Evolutionary conservation across 352 stramenopile genomes (phyloP), one percentile per base, ranked within the genome.

Genomic region (Pythium vanterpoolii): DNA sequence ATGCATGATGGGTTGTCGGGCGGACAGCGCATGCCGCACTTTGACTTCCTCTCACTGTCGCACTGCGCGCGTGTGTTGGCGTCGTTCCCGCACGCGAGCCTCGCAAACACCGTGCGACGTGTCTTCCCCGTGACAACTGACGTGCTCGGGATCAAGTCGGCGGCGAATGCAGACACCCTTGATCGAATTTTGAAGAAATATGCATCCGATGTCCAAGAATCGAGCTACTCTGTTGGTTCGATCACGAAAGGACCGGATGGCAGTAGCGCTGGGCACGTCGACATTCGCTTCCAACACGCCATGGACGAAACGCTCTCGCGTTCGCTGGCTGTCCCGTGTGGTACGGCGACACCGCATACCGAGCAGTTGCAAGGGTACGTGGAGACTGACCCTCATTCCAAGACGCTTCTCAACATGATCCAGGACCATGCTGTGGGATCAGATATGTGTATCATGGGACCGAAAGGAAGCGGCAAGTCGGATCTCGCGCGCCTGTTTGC

Each of bases 381-480:
- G 16, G 78, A 90, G 60, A 93, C 86, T 0, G 60, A 68, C 9
- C 64, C 67, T 27, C 82, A 91, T 43, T 68, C 60, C 16, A 50
- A 64, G 9, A 64, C 87, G 24, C 46, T 96, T 13, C 60, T 72
- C 2, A 62, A 73, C 26, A 94, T 96, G 86, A 69, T 93, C 28
- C 79, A 90, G 62, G 87, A 95, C 44, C 87, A 96, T 52, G 68
- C 79, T 26, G 72, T 83, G 0, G 85, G 85, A 7, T 71, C 72
- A 1, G 88, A 96, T 57, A 59, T 96, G 44, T 96, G 86, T 47
- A 57, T 96, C 28, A 51, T 96, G 8, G 89, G 87, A 16, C 72
- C 73, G 1, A 93, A 94, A 68, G 89, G 89, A 11, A 91, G 79
- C 26, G 88, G 88, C 3, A 96, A 96, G 61, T 95, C 86, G 8